Evolutionary conservation across 2,329 filamentous ascomycete species (phyloP).

Genomic region (Apiospora hydei): DNA sequence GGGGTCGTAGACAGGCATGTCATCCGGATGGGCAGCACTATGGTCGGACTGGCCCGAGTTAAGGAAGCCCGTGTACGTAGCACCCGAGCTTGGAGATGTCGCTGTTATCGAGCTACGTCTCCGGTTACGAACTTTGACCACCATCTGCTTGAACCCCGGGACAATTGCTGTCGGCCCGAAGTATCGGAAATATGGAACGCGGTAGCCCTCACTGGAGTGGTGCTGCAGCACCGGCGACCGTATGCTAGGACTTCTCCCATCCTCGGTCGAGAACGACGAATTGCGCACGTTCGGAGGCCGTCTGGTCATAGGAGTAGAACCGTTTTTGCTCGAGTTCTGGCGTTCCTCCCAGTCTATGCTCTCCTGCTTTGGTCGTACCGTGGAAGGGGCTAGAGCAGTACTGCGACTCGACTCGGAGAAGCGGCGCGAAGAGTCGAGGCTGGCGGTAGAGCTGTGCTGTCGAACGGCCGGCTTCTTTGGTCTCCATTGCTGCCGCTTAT

Average conservation of each 20-base stretch:
- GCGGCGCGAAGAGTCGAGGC: conserved; percentile 33
- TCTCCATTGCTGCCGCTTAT: conserved; percentile 24
- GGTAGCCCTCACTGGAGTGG: conserved; percentile 62
- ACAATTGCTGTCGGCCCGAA: conserved; percentile 92
- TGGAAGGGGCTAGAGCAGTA: conserved; percentile 33
- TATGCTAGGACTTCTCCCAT: conserved; percentile 47
- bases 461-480: conserved; percentile 4
- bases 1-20: conserved; percentile 78
- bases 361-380: conserved; percentile 40
- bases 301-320: conserved; percentile 33
- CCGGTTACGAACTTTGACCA: conserved; percentile 75
- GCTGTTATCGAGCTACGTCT: conserved; percentile 67
- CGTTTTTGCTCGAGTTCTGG: conserved; percentile 33
- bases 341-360: conserved; percentile 41
- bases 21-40: conserved; percentile 53
- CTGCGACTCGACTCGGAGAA: conserved; percentile 35
- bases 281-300: conserved; percentile 41
- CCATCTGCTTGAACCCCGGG: conserved; percentile 92
- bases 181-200: conserved; percentile 89
- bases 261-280: conserved; percentile 50
- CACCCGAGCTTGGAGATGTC: conserved; percentile 55
- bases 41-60: conserved; percentile 52
- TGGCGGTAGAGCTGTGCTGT: conserved; percentile 14
- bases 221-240: conserved; percentile 56
- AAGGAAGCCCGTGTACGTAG: conserved; percentile 44